Base-by-base conservation (phyloP, 108 stramenopile species). In the Asterionellopsis glacialis region DNA sequence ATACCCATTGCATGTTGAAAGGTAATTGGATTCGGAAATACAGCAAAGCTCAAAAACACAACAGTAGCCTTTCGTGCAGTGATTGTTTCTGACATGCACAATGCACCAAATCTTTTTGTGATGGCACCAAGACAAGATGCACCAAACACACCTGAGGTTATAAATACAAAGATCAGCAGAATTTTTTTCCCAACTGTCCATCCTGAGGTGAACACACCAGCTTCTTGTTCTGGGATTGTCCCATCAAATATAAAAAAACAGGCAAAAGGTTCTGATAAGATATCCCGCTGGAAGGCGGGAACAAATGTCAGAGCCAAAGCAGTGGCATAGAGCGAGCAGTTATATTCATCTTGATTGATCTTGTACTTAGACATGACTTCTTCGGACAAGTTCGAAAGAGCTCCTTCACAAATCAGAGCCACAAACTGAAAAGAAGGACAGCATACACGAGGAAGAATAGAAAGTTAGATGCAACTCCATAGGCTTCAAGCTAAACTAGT, bases 51-150 rank as follows among this genome's bases (percentile, higher is more conserved):
- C 41, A 71, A 42, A 61, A 71, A 71, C 1, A 71, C 57, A 23
- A 64, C 65, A 14, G 28, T 51, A 14, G 70, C 70, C 64, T 71
- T 71, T 1, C 68, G 50, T 18, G 64, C 63, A 5, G 70, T 71
- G 0, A 24, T 33, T 11, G 63, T 65, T 21, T 65, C 27, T 13
- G 49, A 22, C 70, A 71, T 71, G 33, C 33, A 44, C 11, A 71
- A 47, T 11, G 70, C 70, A 5, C 70, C 70, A 42, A 65, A 71
- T 26, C 51, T 16, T 24, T 65, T 71, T 9, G 70, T 71, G 16
- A 71, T 71, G n/a, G 70, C 70, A 18, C 70, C 70, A 14, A 59
- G 48, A 27, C 63, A 65, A 24, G 57, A 59, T 14, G 43, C 28
- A 5, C 63, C 70, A 25, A 65, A 45, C 16, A 64, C 24, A 13